Conservation (phyloP, 805 yeast species). For the Kuraishia ogatae region DNA sequence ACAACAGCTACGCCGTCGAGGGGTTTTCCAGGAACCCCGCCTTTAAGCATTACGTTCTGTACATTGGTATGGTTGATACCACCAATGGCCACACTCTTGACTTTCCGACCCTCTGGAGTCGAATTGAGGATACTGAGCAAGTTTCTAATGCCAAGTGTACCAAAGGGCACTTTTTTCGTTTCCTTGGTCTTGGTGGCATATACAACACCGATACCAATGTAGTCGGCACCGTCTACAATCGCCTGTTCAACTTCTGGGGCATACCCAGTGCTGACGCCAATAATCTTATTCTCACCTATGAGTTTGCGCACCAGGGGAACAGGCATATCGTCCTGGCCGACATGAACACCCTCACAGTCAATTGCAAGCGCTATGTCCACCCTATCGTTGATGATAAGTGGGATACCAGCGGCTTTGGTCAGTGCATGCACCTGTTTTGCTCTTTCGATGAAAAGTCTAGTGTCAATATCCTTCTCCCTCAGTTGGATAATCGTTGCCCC, state of each 20-base stretch:
- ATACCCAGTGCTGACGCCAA: constrained; percentile 70
- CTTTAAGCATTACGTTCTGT: constrained; percentile 44
- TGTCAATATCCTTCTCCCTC: constrained; percentile 68
- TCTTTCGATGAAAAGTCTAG: constrained; percentile 54
- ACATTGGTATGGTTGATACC: constrained; percentile 64
- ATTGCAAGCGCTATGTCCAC: constrained; percentile 85
- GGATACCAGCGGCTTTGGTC: constrained; percentile 53
- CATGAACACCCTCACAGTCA: constrained; percentile 87
- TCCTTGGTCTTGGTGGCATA: constrained; percentile 68
- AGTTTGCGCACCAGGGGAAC: constrained; percentile 47
- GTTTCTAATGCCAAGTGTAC: constrained; percentile 55
- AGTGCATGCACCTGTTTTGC: constrained; percentile 55
- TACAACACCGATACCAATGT: constrained; percentile 79
- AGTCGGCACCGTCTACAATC: constrained; percentile 47
- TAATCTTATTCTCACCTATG: constrained; percentile 64
- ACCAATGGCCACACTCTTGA: constrained; percentile 72
- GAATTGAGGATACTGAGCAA: constrained; percentile 36
- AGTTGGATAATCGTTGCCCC: constrained; percentile 82
- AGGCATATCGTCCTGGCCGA: constrained; percentile 87
- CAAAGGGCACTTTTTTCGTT: constrained; percentile 48
- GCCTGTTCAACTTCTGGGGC: constrained; percentile 47
- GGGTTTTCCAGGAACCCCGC: constrained; percentile 32
- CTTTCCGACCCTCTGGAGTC: constrained; percentile 16
- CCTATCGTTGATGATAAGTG: constrained; percentile 79
- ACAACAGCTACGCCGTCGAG: constrained; percentile 87